Conservation (phyloP, 345 rosid genomes). For the Toxicodendron radicans region DNA sequence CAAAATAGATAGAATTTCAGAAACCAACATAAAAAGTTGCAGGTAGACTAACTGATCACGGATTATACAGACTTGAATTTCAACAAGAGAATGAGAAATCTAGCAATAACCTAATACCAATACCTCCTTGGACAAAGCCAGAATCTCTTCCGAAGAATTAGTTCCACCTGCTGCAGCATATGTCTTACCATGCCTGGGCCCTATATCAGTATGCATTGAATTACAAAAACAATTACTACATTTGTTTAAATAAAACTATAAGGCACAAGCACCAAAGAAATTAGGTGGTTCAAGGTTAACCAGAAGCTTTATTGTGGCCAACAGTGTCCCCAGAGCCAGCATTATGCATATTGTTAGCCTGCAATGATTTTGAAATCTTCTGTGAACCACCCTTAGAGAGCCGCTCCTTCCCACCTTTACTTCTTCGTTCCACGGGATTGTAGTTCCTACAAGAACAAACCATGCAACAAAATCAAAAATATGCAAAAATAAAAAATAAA, state of each 20-base stretch:
- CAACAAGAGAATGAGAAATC: constrained; percentile 5
- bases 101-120: constrained; percentile 8
- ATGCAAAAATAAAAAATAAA: neutral
- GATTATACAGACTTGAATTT: neutral
- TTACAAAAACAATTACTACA: neutral
- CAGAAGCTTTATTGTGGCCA: constrained; percentile 34
- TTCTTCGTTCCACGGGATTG: constrained; percentile 85
- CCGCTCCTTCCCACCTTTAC: constrained; percentile 73
- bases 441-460: constrained; percentile 59
- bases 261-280: neutral
- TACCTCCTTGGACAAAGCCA: constrained; percentile 86
- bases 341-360: constrained; percentile 57
- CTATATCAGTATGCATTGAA: constrained; percentile 34
- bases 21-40: neutral
- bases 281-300: constrained; percentile 27
- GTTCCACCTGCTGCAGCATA: constrained; percentile 36
- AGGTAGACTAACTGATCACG: neutral
- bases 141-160: constrained; percentile 51
- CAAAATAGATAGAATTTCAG: constrained; percentile 11
- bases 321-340: constrained; percentile 35
- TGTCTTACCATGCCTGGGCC: constrained; percentile 56
- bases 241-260: neutral
- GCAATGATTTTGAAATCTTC: constrained; percentile 75
- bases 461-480: neutral
- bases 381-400: constrained; percentile 49